Conservation (phyloP, 1,139 yeast species). For the Sugiyamaella xylanicola region DNA sequence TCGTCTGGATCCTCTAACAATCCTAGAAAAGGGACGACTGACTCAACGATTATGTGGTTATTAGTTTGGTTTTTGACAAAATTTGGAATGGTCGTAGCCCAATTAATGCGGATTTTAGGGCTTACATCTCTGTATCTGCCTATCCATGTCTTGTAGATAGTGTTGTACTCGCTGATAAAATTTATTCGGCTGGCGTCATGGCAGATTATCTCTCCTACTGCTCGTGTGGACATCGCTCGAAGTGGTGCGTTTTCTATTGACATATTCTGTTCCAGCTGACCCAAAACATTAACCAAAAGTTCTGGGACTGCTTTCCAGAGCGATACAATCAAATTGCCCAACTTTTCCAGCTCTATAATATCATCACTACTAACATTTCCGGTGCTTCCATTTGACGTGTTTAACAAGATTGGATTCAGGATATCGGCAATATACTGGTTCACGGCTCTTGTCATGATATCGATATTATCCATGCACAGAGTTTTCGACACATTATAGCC, state of each 20-base stretch:
- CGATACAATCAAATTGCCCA: constrained; percentile 58
- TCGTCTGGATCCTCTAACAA: constrained; percentile 78
- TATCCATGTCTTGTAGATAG: constrained; percentile 71
- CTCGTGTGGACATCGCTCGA: constrained; percentile 68
- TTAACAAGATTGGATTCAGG: constrained; percentile 43
- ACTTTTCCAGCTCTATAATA: constrained; percentile 36
- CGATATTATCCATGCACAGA: constrained; percentile 71
- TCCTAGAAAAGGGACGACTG: constrained; percentile 63
- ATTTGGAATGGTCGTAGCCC: constrained; percentile 63
- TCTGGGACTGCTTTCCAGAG: constrained; percentile 83
- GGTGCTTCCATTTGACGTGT: constrained; percentile 22
- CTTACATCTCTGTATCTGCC: constrained; percentile 73
- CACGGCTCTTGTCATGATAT: constrained; percentile 73
- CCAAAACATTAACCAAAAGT: constrained; percentile 70
- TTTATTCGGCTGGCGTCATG: constrained; percentile 51
- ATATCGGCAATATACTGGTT: constrained; percentile 82
- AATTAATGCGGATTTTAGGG: constrained; percentile 61
- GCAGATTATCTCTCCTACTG: constrained; percentile 69
- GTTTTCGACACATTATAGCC: constrained; percentile 68
- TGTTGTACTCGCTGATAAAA: constrained; percentile 60
- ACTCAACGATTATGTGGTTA: constrained; percentile 46
- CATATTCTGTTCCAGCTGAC: constrained; percentile 78
- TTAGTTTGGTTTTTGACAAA: constrained; percentile 54
- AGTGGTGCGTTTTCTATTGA: constrained; percentile 63
- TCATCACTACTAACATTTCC: constrained; percentile 30